Percentiles rank a stretch among this genome's conserved stretches.
Conservation (phyloP, 352 stramenopile species). For the Globisporangium paddicum region DNA sequence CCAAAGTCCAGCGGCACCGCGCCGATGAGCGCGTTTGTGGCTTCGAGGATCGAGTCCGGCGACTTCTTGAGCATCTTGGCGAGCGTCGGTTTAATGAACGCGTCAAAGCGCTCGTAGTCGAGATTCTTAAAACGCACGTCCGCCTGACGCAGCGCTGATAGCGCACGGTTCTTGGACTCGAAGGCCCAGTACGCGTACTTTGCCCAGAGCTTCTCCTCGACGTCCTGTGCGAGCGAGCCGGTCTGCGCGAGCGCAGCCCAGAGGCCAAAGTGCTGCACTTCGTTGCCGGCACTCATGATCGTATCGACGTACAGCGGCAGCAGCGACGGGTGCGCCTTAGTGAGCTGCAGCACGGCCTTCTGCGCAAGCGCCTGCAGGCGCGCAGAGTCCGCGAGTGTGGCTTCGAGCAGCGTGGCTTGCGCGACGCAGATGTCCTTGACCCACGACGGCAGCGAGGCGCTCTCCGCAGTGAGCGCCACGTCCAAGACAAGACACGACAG, state of each 20-base stretch:
- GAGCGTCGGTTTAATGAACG: slow-evolving; percentile 54
- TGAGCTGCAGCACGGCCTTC: slow-evolving; percentile 37
- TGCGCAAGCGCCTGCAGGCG: slow-evolving; percentile 38
- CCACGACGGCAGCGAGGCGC: slow-evolving; percentile 24
- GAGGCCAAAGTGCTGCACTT: slow-evolving; percentile 57
- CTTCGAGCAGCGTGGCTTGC: slow-evolving; percentile 56
- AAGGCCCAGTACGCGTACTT: slow-evolving; percentile 74
- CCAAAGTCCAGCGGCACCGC: slow-evolving; percentile 62
- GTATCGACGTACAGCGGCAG: slow-evolving; percentile 35
- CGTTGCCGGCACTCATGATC: slow-evolving; percentile 19
- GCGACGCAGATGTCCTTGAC: slow-evolving; percentile 36
- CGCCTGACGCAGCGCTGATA: slow-evolving; percentile 26
- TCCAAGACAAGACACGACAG: slow-evolving; percentile 57
- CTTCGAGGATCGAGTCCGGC: slow-evolving; percentile 69
- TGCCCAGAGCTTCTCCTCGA: slow-evolving; percentile 42
- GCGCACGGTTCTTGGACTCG: slow-evolving; percentile 59
- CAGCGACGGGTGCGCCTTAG: slow-evolving; percentile 39
- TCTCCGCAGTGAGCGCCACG: slow-evolving; percentile 13
- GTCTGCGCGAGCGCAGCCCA: slow-evolving; percentile 48
- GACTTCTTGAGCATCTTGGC: slow-evolving; percentile 82
- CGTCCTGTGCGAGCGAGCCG: slow-evolving; percentile 19
- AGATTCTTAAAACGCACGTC: slow-evolving; percentile 55
- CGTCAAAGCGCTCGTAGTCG: slow-evolving; percentile 56
- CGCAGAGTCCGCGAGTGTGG: slow-evolving; percentile 39
- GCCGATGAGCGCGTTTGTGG: slow-evolving; percentile 41